Percentiles rank a stretch among this genome's conserved stretches.
Evolutionary conservation across 1,284 basidiomycete species (phyloP).

Genomic region (Boletellus deceptivus): DNA sequence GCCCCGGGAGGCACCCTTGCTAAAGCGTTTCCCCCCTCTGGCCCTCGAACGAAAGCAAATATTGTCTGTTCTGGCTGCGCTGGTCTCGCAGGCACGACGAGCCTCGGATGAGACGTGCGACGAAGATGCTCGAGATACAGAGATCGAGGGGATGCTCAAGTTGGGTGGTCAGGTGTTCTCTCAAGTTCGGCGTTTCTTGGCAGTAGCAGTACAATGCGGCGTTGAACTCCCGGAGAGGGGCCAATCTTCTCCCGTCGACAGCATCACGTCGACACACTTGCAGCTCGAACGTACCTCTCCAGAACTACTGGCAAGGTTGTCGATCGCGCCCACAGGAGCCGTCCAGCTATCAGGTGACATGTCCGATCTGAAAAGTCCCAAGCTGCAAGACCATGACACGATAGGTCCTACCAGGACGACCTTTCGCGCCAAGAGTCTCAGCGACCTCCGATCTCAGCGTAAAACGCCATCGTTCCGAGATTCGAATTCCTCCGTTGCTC

Average conservation of each 20-base stretch:
- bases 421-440: conserved; percentile 51
- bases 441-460: conserved; percentile 47
- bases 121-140: conserved; percentile 50
- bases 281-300: conserved; percentile 15
- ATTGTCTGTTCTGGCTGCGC: conserved; percentile 75
- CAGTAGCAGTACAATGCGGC: conserved; percentile 77
- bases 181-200: conserved; percentile 67
- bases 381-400: conserved; percentile 22
- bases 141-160: conserved; percentile 72
- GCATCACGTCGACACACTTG: conserved; percentile 34
- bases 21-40: conserved; percentile 67
- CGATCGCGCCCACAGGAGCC: conserved; percentile 14
- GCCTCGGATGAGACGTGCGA: conserved; percentile 60
- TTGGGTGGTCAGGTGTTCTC: conserved; percentile 73
- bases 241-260: conserved; percentile 38
- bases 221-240: conserved; percentile 65
- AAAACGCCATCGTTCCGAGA: conserved; percentile 30
- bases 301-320: conserved; percentile 14
- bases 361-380: conserved; percentile 10
- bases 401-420: conserved; percentile 33
- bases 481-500: conserved; percentile 31
- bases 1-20: conserved; percentile 74
- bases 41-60: conserved; percentile 81
- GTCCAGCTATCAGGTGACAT: conserved; percentile 11
- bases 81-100: conserved; percentile 83